Conservation (phyloP, 805 yeast genomes). For the Isabelozyma heimii region DNA sequence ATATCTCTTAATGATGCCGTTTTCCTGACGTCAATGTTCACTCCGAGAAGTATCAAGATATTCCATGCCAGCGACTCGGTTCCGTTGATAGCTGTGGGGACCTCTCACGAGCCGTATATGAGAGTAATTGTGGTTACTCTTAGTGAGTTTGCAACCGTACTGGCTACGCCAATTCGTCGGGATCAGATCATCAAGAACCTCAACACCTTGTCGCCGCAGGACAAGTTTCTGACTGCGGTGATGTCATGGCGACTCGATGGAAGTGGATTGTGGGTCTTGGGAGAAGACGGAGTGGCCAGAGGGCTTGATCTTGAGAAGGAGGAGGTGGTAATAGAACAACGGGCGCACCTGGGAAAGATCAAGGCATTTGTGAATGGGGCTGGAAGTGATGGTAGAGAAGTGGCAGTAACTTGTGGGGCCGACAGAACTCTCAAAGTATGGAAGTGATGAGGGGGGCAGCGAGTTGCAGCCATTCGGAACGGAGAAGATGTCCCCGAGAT, state of each 20-base stretch:
- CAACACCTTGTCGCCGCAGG: slow-evolving; percentile 62
- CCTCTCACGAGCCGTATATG: slow-evolving; percentile 79
- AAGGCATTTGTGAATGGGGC: slow-evolving; percentile 34
- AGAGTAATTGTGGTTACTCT: slow-evolving; percentile 55
- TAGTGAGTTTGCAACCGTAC: slow-evolving; percentile 21
- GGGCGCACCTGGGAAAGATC: slow-evolving; percentile 47
- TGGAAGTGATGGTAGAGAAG: slow-evolving; percentile 26
- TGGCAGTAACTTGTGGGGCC: slow-evolving; percentile 49
- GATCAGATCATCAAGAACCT: slow-evolving; percentile 26
- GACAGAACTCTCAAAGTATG: slow-evolving; percentile 21
- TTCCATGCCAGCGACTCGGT: slow-evolving; percentile 7
- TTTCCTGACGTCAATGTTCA: slow-evolving; percentile 61
- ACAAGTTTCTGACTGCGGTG: slow-evolving; percentile 55
- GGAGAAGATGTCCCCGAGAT: no score
- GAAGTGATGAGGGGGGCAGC: slow-evolving; percentile 2
- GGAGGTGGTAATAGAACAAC: slow-evolving; percentile 27
- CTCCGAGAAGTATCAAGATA: slow-evolving; percentile 47
- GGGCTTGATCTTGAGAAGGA: slow-evolving; percentile 53
- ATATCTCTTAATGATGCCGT: slow-evolving; percentile 73
- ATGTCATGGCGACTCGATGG: slow-evolving; percentile 44
- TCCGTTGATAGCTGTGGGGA: slow-evolving; percentile 55
- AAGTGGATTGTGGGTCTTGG: slow-evolving; percentile 61
- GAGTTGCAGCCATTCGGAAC: neutral
- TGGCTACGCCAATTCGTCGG: slow-evolving; percentile 14
- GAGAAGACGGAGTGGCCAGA: slow-evolving; percentile 66